Conservation (phyloP, 2,329 filamentous ascomycete species). For the Fusarium sp. region DNA sequence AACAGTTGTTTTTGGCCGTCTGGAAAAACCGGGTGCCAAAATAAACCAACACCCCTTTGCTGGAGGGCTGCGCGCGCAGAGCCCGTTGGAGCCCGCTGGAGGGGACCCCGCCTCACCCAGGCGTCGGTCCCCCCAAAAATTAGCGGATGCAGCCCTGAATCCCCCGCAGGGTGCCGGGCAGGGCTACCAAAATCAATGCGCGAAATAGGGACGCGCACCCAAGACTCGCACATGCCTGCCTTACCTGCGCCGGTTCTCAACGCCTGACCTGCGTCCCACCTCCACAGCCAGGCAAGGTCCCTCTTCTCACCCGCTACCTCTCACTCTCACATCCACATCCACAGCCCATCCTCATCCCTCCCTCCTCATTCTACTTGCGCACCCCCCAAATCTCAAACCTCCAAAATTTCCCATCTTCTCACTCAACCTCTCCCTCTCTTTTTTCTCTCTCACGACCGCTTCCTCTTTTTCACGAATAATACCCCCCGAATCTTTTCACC, state of each 20-base stretch:
- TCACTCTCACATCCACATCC: conserved; percentile 15
- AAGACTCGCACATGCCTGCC: conserved; percentile 11
- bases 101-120: not conserved
- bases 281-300: conserved; percentile 35
- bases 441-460: conserved; percentile 34
- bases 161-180: conserved; percentile 8
- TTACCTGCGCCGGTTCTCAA: conserved; percentile 29
- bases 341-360: conserved; percentile 37
- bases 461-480: conserved; percentile 38
- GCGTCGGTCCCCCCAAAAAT: not conserved
- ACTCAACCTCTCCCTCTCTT: conserved; percentile 33
- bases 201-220: not conserved
- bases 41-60: not conserved
- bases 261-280: conserved; percentile 44
- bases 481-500: conserved; percentile 39
- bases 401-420: conserved; percentile 40
- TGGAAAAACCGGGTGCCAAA: conserved; percentile 24
- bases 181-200: conserved; percentile 21
- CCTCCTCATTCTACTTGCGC: conserved; percentile 40
- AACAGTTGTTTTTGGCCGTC: conserved; percentile 10
- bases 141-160: conserved; percentile 11
- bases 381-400: conserved; percentile 45
- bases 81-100: not conserved
- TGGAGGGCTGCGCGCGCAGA: not conserved
- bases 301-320: conserved; percentile 29